Base-by-base conservation (phyloP, 345 rosid genomes). In the Gossypium herbaceum region DNA sequence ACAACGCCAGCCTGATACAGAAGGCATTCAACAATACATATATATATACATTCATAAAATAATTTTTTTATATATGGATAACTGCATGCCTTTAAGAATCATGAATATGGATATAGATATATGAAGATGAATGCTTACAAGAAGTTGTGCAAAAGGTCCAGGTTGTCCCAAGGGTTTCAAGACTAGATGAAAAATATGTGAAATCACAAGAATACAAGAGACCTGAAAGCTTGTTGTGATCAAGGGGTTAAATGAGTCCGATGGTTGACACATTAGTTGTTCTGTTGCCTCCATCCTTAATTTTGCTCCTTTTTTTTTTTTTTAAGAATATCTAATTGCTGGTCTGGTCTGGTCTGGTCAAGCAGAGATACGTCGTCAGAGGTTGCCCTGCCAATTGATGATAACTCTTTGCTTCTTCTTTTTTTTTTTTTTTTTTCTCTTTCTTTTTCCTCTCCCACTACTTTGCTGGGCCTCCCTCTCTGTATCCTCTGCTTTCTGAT, bases 61-160 rank as follows among this genome's bases (percentile, higher is more conserved):
- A 34, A 29, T 1, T 34, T 34, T 34, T 1, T 34, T 34, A 34
- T 34, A 5, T 34, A 34, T 34, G 41, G 41, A 34, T 34, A 34
- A 34, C 7, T 34, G 41, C 41, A 34, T 34, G 41, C 41, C 41
- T 34, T 34, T 34, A 34, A 34, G 7, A 34, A 34, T 34, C 7
- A 34, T 34, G 41, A 34, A 34, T 34, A 34, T 34, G 41, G 7
- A 34, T 34, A 45, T 47, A 47, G 0, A 47, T 45, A 47, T 47
- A 34, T 47, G 51, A 47, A 11, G 51, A 47, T 47, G 51, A 25
- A 19, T n/a, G 69, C 76, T 72, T 82, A 88, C 98, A 81, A 94
- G 86, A 52, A 92, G 85, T 61, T 92, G 97, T 1, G 97, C 94
- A 19, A 94, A 78, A 41, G 97, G 97, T 34, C 97, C 97, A 4